A percentile compares a stretch with the other conserved stretches of the same genome.
These are phyloP conservation scores for Aspergillus japonicus DNA, from an alignment of 2,329 filamentous ascomycete species.

Conservation along the genomic window DNA sequence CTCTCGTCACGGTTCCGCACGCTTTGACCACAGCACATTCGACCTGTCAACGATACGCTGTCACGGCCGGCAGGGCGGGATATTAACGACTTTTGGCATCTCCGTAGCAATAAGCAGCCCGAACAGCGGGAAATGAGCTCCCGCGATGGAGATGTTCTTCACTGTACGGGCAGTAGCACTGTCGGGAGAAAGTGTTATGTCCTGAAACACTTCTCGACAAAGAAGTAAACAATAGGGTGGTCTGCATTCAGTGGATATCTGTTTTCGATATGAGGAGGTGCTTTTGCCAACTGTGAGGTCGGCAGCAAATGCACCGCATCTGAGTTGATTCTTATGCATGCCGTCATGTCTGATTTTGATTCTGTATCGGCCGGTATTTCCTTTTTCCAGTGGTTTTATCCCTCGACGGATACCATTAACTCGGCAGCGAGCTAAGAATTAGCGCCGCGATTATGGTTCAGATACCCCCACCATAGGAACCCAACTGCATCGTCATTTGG, in stretches of 20 bases:
- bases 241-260: too few species aligned
- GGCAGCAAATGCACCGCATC: background rate
- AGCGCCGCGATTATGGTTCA: background rate
- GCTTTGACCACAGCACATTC: conserved; percentile 11
- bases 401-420: background rate
- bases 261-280: background rate
- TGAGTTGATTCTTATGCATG: background rate
- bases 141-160: background rate
- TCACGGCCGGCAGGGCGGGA: conserved; percentile 4
- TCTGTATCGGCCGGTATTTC: conserved; percentile 2
- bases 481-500: conserved; percentile 4
- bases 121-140: conserved; percentile 2
- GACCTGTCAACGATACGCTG: conserved; percentile 14
- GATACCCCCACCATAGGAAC: background rate
- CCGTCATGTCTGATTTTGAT: background rate
- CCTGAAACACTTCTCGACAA: too few species aligned
- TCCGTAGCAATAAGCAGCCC: background rate
- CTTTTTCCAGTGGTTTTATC: background rate
- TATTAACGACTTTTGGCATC: background rate
- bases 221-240: too few species aligned
- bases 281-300: background rate
- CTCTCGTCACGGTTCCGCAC: conserved; percentile 11
- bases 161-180: background rate
- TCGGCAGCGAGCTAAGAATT: background rate
- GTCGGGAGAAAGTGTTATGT: too few species aligned